Conservation (phyloP, 306 rosid species). For the Quercus wislizeni region DNA sequence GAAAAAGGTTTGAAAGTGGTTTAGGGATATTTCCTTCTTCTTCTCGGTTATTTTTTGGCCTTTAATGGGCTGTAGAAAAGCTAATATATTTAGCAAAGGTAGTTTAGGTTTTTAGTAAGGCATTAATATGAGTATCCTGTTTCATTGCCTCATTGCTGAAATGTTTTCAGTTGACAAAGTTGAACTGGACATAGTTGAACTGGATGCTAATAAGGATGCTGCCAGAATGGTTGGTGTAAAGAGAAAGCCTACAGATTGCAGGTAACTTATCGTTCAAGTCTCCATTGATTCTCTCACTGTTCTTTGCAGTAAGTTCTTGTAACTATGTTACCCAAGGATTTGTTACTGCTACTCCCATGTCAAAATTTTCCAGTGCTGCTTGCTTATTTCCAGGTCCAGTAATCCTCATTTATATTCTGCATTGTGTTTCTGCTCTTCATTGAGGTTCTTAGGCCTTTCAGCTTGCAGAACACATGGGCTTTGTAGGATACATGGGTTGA, state of each 20-base stretch:
- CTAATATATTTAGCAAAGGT: background rate
- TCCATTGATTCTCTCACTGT: constrained; percentile 8
- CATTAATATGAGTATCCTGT: background rate
- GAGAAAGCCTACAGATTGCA: constrained; percentile 59
- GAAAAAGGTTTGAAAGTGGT: constrained; percentile 42
- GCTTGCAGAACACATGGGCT: background rate
- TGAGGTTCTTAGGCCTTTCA: constrained; percentile 1
- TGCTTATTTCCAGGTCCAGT: background rate
- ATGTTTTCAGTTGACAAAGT: constrained; percentile 56
- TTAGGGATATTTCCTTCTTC: constrained; percentile 12
- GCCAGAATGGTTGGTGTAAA: constrained; percentile 44
- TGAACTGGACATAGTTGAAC: constrained; percentile 38
- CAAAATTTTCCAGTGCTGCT: constrained; percentile 8
- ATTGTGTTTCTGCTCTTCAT: constrained; percentile 1
- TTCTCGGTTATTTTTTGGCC: background rate
- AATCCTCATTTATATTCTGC: background rate
- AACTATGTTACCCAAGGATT: constrained; percentile 17
- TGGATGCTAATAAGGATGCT: constrained; percentile 39
- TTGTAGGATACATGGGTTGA: background rate
- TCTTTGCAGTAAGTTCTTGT: constrained; percentile 24
- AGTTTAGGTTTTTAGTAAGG: background rate
- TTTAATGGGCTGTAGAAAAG: constrained; percentile 15
- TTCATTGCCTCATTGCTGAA: constrained; percentile 28
- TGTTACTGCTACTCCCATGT: constrained; percentile 5
- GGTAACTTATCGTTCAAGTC: constrained; percentile 50